Percentiles rank a stretch among this genome's conserved stretches.
phyloP scores from a whole-genome alignment of 2,329 filamentous ascomycete species.

The Venturia aucupariae region DNA sequence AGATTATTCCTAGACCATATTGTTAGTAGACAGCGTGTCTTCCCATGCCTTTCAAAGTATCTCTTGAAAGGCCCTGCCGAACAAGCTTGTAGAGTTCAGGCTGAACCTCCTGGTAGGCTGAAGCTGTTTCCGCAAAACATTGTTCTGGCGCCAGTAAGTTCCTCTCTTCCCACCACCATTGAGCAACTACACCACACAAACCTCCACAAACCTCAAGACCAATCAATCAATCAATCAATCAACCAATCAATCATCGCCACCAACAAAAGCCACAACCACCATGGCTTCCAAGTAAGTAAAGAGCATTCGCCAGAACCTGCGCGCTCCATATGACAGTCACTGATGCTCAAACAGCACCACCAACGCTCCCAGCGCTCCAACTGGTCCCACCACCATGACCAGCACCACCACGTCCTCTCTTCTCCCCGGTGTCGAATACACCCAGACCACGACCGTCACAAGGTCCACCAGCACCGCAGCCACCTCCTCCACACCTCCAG shows the following conservation, averaged over 20 bases:
- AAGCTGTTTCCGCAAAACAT: background rate
- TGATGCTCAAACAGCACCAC: background rate
- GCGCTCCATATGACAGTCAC: background rate
- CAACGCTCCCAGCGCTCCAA: background rate
- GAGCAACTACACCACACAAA: background rate
- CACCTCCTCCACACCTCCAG: background rate
- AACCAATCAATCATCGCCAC: background rate
- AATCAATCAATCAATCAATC: background rate
- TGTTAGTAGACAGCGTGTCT: background rate
- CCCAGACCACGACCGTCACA: background rate
- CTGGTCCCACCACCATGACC: background rate
- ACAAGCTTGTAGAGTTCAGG: background rate
- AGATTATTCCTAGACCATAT: background rate
- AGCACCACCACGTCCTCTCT: background rate
- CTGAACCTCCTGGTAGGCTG: background rate
- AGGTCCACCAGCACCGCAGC: background rate
- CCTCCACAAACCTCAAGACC: background rate
- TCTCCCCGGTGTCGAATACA: background rate
- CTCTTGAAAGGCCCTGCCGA: background rate
- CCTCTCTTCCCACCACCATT: background rate
- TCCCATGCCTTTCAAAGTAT: background rate
- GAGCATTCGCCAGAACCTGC: background rate
- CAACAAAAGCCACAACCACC: background rate
- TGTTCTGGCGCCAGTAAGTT: background rate
- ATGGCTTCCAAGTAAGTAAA: background rate